Percentiles rank a stretch among this genome's conserved stretches.
Evolutionary conservation across 2,329 filamentous ascomycete genomes (phyloP).

Genomic region (Colletotrichum brevisporum): DNA sequence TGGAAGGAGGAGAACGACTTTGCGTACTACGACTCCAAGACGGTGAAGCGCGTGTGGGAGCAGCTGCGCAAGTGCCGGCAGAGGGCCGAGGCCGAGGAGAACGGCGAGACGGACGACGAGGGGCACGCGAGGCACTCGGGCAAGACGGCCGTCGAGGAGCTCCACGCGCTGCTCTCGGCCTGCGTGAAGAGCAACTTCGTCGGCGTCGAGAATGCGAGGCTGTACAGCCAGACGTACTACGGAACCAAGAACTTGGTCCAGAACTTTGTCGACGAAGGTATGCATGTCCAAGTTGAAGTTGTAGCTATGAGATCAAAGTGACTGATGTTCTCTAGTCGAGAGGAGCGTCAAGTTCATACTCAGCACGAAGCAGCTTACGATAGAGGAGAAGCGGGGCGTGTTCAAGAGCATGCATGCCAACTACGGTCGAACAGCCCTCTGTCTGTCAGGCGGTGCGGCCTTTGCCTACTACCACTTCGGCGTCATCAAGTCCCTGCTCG

Average conservation of each 20-base stretch:
- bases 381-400: constrained; percentile 82
- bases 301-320: not conserved
- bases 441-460: constrained; percentile 91
- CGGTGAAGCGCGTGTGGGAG: constrained; percentile 81
- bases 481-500: constrained; percentile 89
- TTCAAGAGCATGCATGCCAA: constrained; percentile 94
- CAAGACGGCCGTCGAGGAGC: constrained; percentile 75
- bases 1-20: constrained; percentile 86
- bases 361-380: constrained; percentile 74
- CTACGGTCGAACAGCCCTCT: constrained; percentile 92
- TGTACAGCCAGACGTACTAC: constrained; percentile 99
- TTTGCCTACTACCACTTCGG: constrained; percentile 99
- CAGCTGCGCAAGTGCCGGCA: constrained; percentile 79
- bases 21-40: constrained; percentile 90
- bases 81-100: constrained; percentile 67
- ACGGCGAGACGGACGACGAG: constrained; percentile 52
- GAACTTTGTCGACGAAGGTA: constrained; percentile 87
- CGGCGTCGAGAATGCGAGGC: constrained; percentile 89
- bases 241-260: constrained; percentile 97
- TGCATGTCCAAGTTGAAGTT: constrained; percentile 42
- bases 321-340: constrained; percentile 65
- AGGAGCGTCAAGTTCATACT: constrained; percentile 77
- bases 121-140: constrained; percentile 52
- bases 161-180: constrained; percentile 84
- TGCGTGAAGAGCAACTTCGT: constrained; percentile 99